Conservation (phyloP, 2,329 filamentous ascomycete genomes). For the Berkeleyomyces basicola region DNA sequence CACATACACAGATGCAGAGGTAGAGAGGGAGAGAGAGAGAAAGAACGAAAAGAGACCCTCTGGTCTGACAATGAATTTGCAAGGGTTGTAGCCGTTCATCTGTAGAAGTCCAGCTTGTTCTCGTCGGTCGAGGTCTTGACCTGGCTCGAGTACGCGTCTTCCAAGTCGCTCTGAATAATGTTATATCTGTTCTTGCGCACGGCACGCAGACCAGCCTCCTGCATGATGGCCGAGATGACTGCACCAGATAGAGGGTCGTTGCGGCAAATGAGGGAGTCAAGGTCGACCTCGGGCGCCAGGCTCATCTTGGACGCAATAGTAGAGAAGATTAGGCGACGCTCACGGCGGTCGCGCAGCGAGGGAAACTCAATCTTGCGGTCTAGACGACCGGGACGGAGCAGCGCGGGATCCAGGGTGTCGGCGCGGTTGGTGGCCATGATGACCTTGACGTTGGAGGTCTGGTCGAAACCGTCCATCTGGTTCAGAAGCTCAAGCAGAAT, state of each 20-base stretch:
- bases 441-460: conserved; percentile 97
- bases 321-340: conserved; percentile 88
- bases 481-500: conserved; percentile 94
- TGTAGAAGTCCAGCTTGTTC: conserved; percentile 85
- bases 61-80: neutral
- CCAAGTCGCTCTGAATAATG: conserved; percentile 91
- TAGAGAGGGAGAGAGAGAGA: neutral
- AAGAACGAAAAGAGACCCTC: neutral
- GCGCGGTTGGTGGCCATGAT: conserved; percentile 99
- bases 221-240: conserved; percentile 97
- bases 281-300: conserved; percentile 84
- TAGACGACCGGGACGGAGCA: conserved; percentile 84
- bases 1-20: neutral
- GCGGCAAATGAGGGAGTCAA: conserved; percentile 88
- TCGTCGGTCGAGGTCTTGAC: conserved; percentile 61
- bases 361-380: conserved; percentile 99
- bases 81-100: conserved; percentile 30
- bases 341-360: conserved; percentile 79
- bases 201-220: conserved; percentile 85
- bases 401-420: conserved; percentile 86
- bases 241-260: conserved; percentile 93
- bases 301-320: conserved; percentile 99
- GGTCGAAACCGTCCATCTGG: conserved; percentile 99
- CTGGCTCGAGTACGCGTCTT: conserved; percentile 93
- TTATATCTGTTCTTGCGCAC: conserved; percentile 98